Base-by-base conservation (phyloP, 345 rosid genomes). In the Sisymbrium irio region DNA sequence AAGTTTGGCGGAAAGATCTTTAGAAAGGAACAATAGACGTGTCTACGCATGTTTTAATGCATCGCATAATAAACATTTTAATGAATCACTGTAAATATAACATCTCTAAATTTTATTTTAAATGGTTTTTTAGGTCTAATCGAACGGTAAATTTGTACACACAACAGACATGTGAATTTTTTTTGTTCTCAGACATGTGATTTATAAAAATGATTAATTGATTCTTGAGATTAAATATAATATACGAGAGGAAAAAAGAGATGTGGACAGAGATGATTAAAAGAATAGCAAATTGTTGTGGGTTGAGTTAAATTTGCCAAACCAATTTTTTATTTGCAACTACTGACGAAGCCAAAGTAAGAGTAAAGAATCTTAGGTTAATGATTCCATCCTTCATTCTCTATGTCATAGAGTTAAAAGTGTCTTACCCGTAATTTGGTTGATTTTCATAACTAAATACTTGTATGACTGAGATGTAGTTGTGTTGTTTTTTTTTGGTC, bases 1-100 rank as follows among this genome's bases (percentile, higher is more conserved):
- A 36, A 13, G 10, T 58, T 36, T 58, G 63, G 45, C 63, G 63
- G 63, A 58, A 36, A 58, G 28, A 36, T 58, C 10, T 58, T 36
- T 36, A 30, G 35, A 57, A 20, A 69, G 4, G 36, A 42, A 13
- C 54, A 25, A 25, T 49, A 35, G 39, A 36, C 13, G 40, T 59
- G 49, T 20, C 17, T 69, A 20, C 58, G 17, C 17, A 11, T 55
- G 62, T 6, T 40, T 40, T 17, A 7, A 11, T 53, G 17, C 37
- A 27, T 9, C 49, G 2, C 8, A 39, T 9, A 28, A 15, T n/a
- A 22, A 1, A n/a, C 65, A 32, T 5, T 39, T 28, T 55, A 22
- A 13, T 17, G 6, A 19, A 19, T 33, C 37, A 27, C 10, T 53
- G 13, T 6, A 9, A 53, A 27, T 5, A 53, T 27, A 55, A 30